These are phyloP conservation scores for Pseudevernia furfuracea DNA, from an alignment of 495 filamentous ascomycete species.

Conservation along the genomic window DNA sequence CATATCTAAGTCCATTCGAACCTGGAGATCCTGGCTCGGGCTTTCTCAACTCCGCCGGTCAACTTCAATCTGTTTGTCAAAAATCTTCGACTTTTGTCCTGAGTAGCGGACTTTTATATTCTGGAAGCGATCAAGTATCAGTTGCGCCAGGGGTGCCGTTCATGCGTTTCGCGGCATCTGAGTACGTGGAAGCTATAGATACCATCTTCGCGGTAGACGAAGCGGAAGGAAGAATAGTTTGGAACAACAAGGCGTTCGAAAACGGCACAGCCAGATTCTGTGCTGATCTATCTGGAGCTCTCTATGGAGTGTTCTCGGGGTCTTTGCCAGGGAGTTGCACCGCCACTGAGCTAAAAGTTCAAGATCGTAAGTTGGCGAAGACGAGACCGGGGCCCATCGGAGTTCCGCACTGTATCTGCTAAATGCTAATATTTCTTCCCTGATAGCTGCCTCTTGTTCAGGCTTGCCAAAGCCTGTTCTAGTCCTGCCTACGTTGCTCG, in stretches of 20 bases:
- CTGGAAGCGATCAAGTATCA: not conserved
- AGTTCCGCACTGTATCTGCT: not conserved
- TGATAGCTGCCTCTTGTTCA: not conserved
- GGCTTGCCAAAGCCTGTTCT: not conserved
- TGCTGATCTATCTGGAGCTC: constrained; percentile 1
- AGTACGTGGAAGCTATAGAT: constrained; percentile 6
- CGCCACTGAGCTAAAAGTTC: constrained; percentile 5
- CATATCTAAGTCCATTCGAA: not conserved
- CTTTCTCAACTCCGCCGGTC: constrained; percentile 15
- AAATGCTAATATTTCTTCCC: not conserved
- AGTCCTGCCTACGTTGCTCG: not conserved
- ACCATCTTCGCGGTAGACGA: constrained; percentile 14
- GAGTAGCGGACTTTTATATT: constrained; percentile 8
- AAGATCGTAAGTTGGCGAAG: constrained; percentile 3
- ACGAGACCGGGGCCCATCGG: no score
- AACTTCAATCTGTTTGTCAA: constrained; percentile 9
- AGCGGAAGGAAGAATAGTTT: constrained; percentile 7
- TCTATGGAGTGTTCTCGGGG: constrained; percentile 15
- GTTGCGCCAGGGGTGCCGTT: constrained; percentile 1
- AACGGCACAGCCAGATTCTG: constrained; percentile 14
- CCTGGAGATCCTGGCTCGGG: not conserved
- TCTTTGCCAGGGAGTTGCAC: constrained; percentile 11
- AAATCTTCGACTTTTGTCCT: constrained; percentile 12
- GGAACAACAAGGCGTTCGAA: constrained; percentile 17
- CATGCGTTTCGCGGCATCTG: constrained; percentile 12